phyloP scores from a whole-genome alignment of 305 asterid species.

The Nicotiana rustica region DNA sequence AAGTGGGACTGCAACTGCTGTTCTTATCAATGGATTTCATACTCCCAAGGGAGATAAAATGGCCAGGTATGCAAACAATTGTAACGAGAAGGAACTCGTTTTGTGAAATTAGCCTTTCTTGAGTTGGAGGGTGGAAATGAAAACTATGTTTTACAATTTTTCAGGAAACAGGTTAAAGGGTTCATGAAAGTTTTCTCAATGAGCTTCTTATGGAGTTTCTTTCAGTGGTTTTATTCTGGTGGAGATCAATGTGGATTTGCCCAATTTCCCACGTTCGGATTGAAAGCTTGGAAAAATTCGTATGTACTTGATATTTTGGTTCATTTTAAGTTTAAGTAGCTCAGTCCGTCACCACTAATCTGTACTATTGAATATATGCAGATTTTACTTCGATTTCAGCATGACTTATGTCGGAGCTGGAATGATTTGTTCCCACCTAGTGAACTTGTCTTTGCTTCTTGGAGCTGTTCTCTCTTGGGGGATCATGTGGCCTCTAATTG shows the following conservation, averaged over 20 bases:
- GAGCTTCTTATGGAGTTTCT: conserved; percentile 51
- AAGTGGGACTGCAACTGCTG: conserved; percentile 95
- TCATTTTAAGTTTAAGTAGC: too few species aligned
- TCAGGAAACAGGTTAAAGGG: conserved; percentile 53
- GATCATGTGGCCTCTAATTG: conserved; percentile 70
- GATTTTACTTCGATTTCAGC: conserved; percentile 77
- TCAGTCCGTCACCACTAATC: not conserved
- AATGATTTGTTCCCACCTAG: conserved; percentile 83
- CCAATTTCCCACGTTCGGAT: conserved; percentile 65
- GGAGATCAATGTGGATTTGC: conserved; percentile 42
- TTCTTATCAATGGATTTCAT: conserved; percentile 92
- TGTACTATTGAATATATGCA: conserved; percentile 32
- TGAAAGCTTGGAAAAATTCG: conserved; percentile 46
- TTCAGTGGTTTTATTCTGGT: conserved; percentile 49
- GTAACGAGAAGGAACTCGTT: not conserved
- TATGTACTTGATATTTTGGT: not conserved
- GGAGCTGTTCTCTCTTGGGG: conserved; percentile 86
- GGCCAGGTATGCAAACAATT: conserved; percentile 61
- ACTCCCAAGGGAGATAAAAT: conserved; percentile 70
- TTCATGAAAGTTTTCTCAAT: conserved; percentile 48
- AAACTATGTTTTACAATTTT: not conserved
- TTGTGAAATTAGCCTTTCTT: conserved; percentile 17
- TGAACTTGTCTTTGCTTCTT: conserved; percentile 63
- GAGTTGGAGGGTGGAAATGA: not conserved
- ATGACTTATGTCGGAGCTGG: conserved; percentile 79